Conservation (phyloP, 1,284 basidiomycete genomes). For the Pisolithus thermaeus region DNA sequence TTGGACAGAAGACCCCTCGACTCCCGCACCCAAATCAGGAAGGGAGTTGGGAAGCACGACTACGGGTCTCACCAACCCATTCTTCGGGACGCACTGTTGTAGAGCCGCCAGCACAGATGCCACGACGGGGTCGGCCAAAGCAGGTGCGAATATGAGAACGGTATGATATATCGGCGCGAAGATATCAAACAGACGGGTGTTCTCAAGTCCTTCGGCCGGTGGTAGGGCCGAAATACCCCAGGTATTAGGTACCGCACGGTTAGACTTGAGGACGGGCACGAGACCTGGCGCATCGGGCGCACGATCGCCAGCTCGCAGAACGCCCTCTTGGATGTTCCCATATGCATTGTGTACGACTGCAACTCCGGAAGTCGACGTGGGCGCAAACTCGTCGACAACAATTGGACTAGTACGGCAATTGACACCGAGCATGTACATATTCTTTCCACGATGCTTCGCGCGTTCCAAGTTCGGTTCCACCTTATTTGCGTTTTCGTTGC, state of each 20-base stretch:
- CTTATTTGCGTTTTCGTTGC: background rate
- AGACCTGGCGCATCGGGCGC: slow-evolving; percentile 5
- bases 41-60: no score
- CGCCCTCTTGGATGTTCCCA: no score
- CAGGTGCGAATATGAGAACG: slow-evolving; percentile 18
- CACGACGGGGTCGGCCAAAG: slow-evolving; percentile 5
- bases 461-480: background rate
- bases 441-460: no score
- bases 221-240: background rate
- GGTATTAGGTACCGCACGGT: slow-evolving; percentile 11
- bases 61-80: background rate
- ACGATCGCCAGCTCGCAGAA: slow-evolving; percentile 8
- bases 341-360: no score
- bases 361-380: no score
- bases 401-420: slow-evolving; percentile 18
- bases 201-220: background rate
- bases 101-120: background rate
- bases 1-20: no score
- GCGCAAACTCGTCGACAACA: slow-evolving; percentile 6
- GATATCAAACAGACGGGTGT: slow-evolving; percentile 19
- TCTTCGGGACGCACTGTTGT: background rate
- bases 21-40: no score
- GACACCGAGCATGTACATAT: no score
- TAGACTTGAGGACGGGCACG: no score
- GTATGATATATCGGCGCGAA: slow-evolving; percentile 20